Percentiles rank a stretch among this genome's conserved stretches.
These are phyloP conservation scores for Capsella bursapastoris DNA, from an alignment of 345 rosid genomes.

Conservation along the genomic window DNA sequence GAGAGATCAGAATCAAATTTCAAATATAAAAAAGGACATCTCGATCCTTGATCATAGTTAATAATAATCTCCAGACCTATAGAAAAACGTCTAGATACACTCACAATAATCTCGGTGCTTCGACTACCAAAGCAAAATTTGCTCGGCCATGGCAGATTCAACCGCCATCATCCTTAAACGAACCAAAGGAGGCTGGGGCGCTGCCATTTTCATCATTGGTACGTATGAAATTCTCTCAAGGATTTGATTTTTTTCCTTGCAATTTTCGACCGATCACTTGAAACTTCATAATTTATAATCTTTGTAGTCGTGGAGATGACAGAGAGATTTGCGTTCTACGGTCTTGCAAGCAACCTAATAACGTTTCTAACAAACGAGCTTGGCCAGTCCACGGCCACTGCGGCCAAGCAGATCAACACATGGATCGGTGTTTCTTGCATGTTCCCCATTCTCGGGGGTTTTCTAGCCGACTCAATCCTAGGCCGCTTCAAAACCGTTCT, in stretches of 20 bases:
- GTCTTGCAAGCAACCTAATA: slow-evolving; percentile 77
- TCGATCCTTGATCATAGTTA: slow-evolving; percentile 25
- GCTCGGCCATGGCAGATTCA: slow-evolving; percentile 36
- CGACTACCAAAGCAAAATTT: slow-evolving; percentile 4
- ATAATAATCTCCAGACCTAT: not conserved
- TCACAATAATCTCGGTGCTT: slow-evolving; percentile 18
- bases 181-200: slow-evolving; percentile 73
- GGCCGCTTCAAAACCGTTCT: slow-evolving; percentile 92
- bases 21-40: slow-evolving; percentile 3
- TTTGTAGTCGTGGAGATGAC: slow-evolving; percentile 79
- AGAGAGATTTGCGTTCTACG: slow-evolving; percentile 81
- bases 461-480: slow-evolving; percentile 77
- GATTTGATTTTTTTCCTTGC: slow-evolving; percentile 3
- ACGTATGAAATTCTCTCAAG: not conserved
- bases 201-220: slow-evolving; percentile 92
- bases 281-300: not conserved
- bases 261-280: not conserved
- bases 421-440: slow-evolving; percentile 84
- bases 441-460: slow-evolving; percentile 78
- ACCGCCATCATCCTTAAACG: slow-evolving; percentile 14
- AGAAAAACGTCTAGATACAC: slow-evolving; percentile 31
- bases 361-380: slow-evolving; percentile 72
- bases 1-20: slow-evolving; percentile 3
- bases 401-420: slow-evolving; percentile 71
- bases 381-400: slow-evolving; percentile 56